phyloP scores from a whole-genome alignment of 2,329 filamentous ascomycete genomes.

The Claviceps monticola region DNA sequence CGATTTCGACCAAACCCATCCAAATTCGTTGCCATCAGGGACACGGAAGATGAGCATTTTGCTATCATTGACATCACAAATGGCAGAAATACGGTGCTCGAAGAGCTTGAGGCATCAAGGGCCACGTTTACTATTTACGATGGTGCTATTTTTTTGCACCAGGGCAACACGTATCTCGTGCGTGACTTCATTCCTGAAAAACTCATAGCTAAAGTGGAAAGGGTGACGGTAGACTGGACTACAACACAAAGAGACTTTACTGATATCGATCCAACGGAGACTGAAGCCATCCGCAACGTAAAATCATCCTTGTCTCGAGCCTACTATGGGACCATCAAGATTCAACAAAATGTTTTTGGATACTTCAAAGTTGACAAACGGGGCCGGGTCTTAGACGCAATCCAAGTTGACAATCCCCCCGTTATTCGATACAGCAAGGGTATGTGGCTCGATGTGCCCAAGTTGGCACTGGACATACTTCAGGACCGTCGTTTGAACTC shows the following conservation, averaged over 20 bases:
- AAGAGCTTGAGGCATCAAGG: constrained; percentile 92
- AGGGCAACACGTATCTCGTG: constrained; percentile 85
- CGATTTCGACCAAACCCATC: constrained; percentile 78
- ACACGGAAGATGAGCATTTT: constrained; percentile 82
- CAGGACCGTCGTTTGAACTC: constrained; percentile 59
- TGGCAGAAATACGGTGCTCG: constrained; percentile 69
- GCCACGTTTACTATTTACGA: constrained; percentile 95
- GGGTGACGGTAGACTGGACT: constrained; percentile 87
- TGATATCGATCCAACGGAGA: constrained; percentile 86
- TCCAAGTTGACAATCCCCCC: constrained; percentile 85
- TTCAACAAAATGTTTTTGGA: constrained; percentile 80
- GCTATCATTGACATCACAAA: constrained; percentile 83
- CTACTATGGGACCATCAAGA: constrained; percentile 76
- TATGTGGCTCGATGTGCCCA: constrained; percentile 91
- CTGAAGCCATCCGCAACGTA: constrained; percentile 70
- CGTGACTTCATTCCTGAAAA: constrained; percentile 73
- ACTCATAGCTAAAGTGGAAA: constrained; percentile 74
- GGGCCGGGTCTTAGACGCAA: constrained; percentile 75
- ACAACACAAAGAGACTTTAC: constrained; percentile 88
- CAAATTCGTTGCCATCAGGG: constrained; percentile 72
- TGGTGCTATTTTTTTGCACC: constrained; percentile 91
- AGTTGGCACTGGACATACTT: constrained; percentile 64
- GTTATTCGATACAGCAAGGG: constrained; percentile 75
- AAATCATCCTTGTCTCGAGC: constrained; percentile 49
- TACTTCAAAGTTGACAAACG: constrained; percentile 94